Evolutionary conservation across 345 rosid genomes (phyloP).

Genomic region (Acer campestre): DNA sequence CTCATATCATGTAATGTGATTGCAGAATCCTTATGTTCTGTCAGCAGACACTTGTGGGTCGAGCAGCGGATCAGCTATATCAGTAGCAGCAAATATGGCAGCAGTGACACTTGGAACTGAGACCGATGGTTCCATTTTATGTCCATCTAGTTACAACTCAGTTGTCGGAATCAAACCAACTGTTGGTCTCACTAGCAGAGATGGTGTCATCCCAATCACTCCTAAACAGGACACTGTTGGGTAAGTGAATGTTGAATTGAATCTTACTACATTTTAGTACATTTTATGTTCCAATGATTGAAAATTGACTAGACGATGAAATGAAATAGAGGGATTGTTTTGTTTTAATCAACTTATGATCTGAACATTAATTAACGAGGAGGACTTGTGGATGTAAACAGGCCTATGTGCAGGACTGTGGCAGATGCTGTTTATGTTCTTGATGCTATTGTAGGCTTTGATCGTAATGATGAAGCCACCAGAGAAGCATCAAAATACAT

Average conservation of each 20-base stretch:
- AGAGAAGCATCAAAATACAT: slow-evolving; percentile 43
- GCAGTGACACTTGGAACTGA: slow-evolving; percentile 30
- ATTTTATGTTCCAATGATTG: no score
- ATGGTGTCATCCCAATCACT: slow-evolving; percentile 28
- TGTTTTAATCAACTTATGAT: slow-evolving; percentile 1
- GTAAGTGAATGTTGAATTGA: slow-evolving; percentile 5
- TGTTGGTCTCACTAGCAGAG: slow-evolving; percentile 31
- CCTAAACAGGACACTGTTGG: slow-evolving; percentile 36
- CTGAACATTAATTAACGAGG: not conserved
- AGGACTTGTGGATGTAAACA: slow-evolving; percentile 20
- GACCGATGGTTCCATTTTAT: slow-evolving; percentile 25
- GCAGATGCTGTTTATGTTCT: slow-evolving; percentile 61
- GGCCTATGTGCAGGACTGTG: slow-evolving; percentile 65
- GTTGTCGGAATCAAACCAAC: slow-evolving; percentile 37
- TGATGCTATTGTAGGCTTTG: slow-evolving; percentile 61
- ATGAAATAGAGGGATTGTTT: no score
- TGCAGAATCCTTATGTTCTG: slow-evolving; percentile 27
- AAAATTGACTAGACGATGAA: no score
- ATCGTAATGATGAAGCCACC: slow-evolving; percentile 51
- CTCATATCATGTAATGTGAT: slow-evolving; percentile 28
- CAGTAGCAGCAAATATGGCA: slow-evolving; percentile 36
- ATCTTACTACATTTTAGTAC: no score
- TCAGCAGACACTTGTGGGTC: slow-evolving; percentile 28
- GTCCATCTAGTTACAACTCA: slow-evolving; percentile 28
- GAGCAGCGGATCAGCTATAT: slow-evolving; percentile 28